Evolutionary conservation across 768 basidiomycete genomes (phyloP), one percentile per base, ranked within the genome.

Genomic region (Lactifluus echinatus): DNA sequence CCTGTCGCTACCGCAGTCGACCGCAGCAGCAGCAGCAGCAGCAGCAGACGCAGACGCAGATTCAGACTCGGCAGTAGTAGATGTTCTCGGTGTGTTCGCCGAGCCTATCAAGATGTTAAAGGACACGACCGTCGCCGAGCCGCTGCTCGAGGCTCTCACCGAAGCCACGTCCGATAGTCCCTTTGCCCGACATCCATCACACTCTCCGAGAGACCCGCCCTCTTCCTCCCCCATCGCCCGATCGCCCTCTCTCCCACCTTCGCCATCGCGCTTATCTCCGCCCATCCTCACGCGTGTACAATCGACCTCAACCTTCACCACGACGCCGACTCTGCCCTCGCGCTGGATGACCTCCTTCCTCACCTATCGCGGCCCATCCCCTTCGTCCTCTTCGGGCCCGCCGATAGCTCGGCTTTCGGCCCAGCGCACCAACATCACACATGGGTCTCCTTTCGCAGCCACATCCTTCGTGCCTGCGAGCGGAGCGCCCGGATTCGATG

Each of bases 401-500:
- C 42, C 55, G 8, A 55, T n/a, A n/a, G n/a, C 39, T 23, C 50
- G 53, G 23, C 19, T 39, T 15, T 31, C 37, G n/a, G 53, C 52
- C 2, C 36, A 24, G 24, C 61, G 65, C 45, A 43, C 59, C 1
- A 60, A 63, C 17, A 69, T 72, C 46, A 71, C 68, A 1, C 77
- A 81, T 50, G 74, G 76, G 0, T 77, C 80, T 4, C 82, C 84
- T 0, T 84, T 84, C 55, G 72, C 72, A 0, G 64, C 74, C 10
- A 66, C 73, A 31, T 70, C 72, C 2, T 77, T 77, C 67, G 71
- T 72, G 17, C 77, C 71, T 48, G 76, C 84, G 0, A 72, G 74
- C 66, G 50, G 90, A n/a, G 91, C 90, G 0, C 90, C 90, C 0
- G 91, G 88, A 5, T 90, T 85, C 63, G 74, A 70, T 14, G 86